These are phyloP conservation scores for Wickerhamiella azyma DNA, from an alignment of 805 yeast genomes.

Conservation along the genomic window DNA sequence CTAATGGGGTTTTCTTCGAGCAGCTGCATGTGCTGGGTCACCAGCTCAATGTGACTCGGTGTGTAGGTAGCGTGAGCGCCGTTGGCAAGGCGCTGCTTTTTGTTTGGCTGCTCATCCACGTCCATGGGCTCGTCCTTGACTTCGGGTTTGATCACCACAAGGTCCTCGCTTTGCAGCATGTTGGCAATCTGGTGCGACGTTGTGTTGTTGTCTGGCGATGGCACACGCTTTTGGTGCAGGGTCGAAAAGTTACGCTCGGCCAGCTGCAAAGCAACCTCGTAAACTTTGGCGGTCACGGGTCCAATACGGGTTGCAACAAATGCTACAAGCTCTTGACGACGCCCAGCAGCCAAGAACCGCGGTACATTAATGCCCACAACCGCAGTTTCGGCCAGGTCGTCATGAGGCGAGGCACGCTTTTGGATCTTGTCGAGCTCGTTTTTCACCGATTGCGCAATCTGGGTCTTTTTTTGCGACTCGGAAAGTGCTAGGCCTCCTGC, in stretches of 20 bases:
- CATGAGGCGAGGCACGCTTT: neutral
- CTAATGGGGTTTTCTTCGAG: constrained; percentile 37
- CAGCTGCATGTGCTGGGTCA: constrained; percentile 57
- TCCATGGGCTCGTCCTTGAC: neutral
- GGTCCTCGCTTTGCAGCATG: constrained; percentile 7
- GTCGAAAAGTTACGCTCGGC: constrained; percentile 34
- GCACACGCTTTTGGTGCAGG: constrained; percentile 20
- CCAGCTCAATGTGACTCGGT: constrained; percentile 14
- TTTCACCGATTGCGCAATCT: constrained; percentile 13
- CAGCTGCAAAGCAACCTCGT: constrained; percentile 39
- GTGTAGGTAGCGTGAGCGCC: constrained; percentile 1
- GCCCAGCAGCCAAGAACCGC: constrained; percentile 50
- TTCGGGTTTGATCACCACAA: constrained; percentile 3
- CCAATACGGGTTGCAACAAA: constrained; percentile 62
- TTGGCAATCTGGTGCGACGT: constrained; percentile 14
- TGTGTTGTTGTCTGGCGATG: constrained; percentile 17
- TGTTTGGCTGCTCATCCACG: constrained; percentile 1
- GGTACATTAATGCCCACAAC: constrained; percentile 49
- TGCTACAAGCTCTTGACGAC: constrained; percentile 49
- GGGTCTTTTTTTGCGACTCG: constrained; percentile 32
- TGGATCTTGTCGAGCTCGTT: constrained; percentile 6
- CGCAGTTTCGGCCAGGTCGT: constrained; percentile 5
- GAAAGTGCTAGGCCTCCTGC: constrained; percentile 48
- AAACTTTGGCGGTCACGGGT: constrained; percentile 47
- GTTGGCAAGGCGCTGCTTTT: constrained; percentile 1